Percentiles rank a stretch among this genome's conserved stretches.
Conservation (phyloP, 441 rosid genomes). For the Melianthus villosus region DNA sequence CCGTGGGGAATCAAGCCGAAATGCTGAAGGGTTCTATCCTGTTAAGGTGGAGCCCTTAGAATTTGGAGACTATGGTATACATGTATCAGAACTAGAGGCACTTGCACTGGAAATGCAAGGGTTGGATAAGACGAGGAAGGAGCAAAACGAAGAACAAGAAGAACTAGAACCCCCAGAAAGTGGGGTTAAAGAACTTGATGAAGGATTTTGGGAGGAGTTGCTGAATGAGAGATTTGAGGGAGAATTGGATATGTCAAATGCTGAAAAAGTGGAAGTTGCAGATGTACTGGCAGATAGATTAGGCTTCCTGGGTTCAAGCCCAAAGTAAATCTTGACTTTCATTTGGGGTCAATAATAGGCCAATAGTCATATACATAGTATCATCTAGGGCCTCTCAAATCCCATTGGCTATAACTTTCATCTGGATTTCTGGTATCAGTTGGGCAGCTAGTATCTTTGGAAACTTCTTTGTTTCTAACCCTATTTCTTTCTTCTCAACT, state of each 20-base stretch:
- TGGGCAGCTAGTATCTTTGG: conserved; percentile 15
- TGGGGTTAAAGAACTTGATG: conserved; percentile 45
- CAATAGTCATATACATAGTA: background rate
- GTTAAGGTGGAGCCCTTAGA: conserved; percentile 40
- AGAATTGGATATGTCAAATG: conserved; percentile 13
- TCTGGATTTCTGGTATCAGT: background rate
- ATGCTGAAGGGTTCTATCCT: no score
- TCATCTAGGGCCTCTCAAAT: background rate
- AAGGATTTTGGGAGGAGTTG: conserved; percentile 74
- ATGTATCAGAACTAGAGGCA: conserved; percentile 57
- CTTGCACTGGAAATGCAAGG: conserved; percentile 82
- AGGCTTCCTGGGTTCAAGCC: conserved; percentile 35
- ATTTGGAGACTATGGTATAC: conserved; percentile 16
- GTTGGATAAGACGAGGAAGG: conserved; percentile 22
- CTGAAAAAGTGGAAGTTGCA: conserved; percentile 26
- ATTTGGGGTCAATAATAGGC: background rate
- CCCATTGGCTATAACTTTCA: conserved; percentile 11
- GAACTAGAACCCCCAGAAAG: conserved; percentile 14
- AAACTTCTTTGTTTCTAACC: conserved; percentile 22
- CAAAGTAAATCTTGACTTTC: background rate
- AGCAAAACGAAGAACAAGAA: conserved; percentile 17
- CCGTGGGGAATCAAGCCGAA: no score
- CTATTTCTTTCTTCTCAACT: conserved; percentile 1
- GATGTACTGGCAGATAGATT: conserved; percentile 29
- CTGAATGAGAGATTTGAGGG: conserved; percentile 34